Evolutionary conservation across 2,329 filamentous ascomycete genomes (phyloP), one percentile per base, ranked within the genome.

Genomic region (Monosporascus cannonballus): DNA sequence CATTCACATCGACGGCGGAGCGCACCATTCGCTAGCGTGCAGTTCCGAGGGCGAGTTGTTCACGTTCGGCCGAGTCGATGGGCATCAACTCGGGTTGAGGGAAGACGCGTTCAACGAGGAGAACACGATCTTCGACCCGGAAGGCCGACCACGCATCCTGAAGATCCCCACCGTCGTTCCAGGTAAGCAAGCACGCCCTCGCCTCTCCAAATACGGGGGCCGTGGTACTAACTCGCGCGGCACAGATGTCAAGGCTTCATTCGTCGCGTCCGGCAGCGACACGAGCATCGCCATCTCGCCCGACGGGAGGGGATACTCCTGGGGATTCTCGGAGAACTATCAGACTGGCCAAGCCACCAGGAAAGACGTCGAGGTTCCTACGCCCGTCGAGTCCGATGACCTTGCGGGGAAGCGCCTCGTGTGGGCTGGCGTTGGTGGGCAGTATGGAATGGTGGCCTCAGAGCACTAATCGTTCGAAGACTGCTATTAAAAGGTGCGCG

Each of bases 371-470:
- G 79, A 86, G 60, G 77, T 81, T 24, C 90, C 92, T 0, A 94
- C 87, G 0, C 64, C 86, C 48, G 89, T 96, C 52, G 88, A 95
- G 64, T 96, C 96, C 73, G 88, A 85, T 14, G 91, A 90, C 42
- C 81, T 94, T 27, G 80, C 84, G 30, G 89, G 83, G 42, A 85
- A 87, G 71, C 84, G 85, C 69, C 77, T 96, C 44, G 78, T 84
- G 36, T 90, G 80, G 71, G 89, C 88, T n/a, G 89, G 89, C 44
- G 87, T 87, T n/a, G 92, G 93, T 59, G 91, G 91, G 5, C 92
- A 96, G 66, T 96, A 84, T 69, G 87, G 85, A 1, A 71, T 89
- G 24, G 62, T 89, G n/a, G 76, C 78, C 14, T 46, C 42, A n/a
- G 20, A 30, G 25, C 42, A 46, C 22, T 25, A 27, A 18, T n/a